Conservation (phyloP, 2,329 filamentous ascomycete genomes). For the Didymella sp. region DNA sequence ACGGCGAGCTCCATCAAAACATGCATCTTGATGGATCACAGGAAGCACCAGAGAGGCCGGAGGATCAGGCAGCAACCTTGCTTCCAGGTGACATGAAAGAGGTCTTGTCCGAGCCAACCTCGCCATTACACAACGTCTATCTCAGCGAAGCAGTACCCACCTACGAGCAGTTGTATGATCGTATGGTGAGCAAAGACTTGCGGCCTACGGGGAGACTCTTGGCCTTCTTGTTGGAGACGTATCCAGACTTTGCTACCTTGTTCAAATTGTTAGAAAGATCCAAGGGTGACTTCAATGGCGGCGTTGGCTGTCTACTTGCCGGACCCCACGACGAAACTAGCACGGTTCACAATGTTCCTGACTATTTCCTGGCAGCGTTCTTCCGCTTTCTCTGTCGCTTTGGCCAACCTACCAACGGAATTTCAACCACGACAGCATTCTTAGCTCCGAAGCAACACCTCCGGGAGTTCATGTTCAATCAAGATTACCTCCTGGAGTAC, state of each 20-base stretch:
- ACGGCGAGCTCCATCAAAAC: conserved; percentile 12
- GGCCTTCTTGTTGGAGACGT: conserved; percentile 60
- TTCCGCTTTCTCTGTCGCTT: conserved; percentile 44
- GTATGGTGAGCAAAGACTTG: conserved; percentile 62
- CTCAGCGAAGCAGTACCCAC: conserved; percentile 67
- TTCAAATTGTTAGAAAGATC: conserved; percentile 31
- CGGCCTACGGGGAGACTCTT: conserved; percentile 61
- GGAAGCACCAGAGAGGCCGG: conserved; percentile 6
- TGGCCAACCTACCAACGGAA: conserved; percentile 27
- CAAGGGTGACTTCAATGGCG: conserved; percentile 27
- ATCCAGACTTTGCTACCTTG: conserved; percentile 30
- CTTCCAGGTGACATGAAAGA: conserved; percentile 68
- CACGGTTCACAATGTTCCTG: conserved; percentile 23
- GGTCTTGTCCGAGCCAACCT: conserved; percentile 60
- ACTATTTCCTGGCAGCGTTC: conserved; percentile 40
- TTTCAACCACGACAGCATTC: conserved; percentile 11
- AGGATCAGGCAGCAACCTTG: conserved; percentile 23
- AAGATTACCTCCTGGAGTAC: conserved; percentile 40
- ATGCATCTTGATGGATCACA: neutral
- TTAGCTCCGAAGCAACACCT: conserved; percentile 26
- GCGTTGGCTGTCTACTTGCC: conserved; percentile 32
- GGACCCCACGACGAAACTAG: conserved; percentile 23
- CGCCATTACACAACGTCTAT: conserved; percentile 71
- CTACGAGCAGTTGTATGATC: conserved; percentile 63
- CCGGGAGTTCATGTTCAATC: conserved; percentile 27